Conservation (phyloP, 2,329 filamentous ascomycete species). For the Elsinoe arachidis region DNA sequence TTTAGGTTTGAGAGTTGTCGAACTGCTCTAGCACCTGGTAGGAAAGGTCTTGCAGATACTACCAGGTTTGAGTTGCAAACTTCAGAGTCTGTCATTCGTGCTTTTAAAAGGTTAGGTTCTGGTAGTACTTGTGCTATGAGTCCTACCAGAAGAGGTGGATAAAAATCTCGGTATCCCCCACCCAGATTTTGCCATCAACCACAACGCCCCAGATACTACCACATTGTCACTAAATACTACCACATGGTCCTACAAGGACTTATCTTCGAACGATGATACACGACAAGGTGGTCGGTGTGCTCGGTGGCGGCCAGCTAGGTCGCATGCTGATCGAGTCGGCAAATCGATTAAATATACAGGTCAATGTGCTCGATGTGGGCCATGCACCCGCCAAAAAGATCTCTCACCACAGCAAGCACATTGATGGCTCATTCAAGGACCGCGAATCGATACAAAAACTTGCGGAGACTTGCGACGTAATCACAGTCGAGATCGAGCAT, state of each 20-base stretch:
- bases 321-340: conserved; percentile 93
- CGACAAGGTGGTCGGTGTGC: conserved; percentile 30
- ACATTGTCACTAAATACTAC: conserved; percentile 9
- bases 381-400: conserved; percentile 79
- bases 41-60: too few relatives aligned
- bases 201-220: conserved; percentile 8
- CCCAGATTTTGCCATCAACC: conserved; percentile 1
- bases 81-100: too few relatives aligned
- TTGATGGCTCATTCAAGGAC: conserved; percentile 83
- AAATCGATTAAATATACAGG: conserved; percentile 64
- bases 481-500: conserved; percentile 94
- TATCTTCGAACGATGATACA: conserved; percentile 17
- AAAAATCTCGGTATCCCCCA: not conserved
- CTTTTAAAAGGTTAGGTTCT: too few relatives aligned
- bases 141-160: not conserved
- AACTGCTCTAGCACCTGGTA: too few relatives aligned
- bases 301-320: conserved; percentile 56
- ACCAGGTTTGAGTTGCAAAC: too few relatives aligned
- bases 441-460: conserved; percentile 67
- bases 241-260: conserved; percentile 9
- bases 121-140: not conserved
- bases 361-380: conserved; percentile 70
- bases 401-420: conserved; percentile 63
- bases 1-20: too few relatives aligned
- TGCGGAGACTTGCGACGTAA: conserved; percentile 65